Evolutionary conservation across 2,329 filamentous ascomycete genomes (phyloP), one percentile per base, ranked within the genome.

Genomic region (Cladosporium oxysporum): DNA sequence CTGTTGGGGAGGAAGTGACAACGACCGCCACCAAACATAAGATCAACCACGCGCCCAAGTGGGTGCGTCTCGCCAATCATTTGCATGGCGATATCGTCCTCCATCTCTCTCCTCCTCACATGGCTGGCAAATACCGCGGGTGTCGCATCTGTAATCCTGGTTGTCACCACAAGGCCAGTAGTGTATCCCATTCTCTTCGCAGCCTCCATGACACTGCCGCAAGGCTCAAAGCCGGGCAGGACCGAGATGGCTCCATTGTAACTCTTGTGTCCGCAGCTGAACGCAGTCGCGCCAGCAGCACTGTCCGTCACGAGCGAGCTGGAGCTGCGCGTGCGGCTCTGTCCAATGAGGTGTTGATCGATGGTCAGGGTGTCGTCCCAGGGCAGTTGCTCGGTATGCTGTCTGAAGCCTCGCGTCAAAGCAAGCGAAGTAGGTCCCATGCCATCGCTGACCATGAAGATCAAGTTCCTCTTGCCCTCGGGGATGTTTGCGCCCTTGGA

Each of bases 361-460:
- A 99, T 85, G 1, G 88, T 85, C 60, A 99, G 84, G 21, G 89
- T 88, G 73, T 97, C 88, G 72, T 89, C 86, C 70, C 86, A 86
- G 0, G 91, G 89, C n/a, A 96, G 83, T 5, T 85, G 87, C 47
- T 91, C 85, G 64, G 89, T 84, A 71, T 90, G 86, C 78, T 99
- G 95, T 71, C 91, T 88, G 81, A 90, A 99, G 75, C 89, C 91
- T 65, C 95, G 86, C 7, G 95, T 97, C 76, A 99, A 79, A 29
- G 90, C 91, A 63, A 99, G 84, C 72, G 92, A 94, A 10, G 95
- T 92, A 8, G 95, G 95, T 0, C 95, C 95, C 95, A 99, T 99
- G 74, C 95, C 95, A 78, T 99, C 95, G 0, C 92, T 97, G 44
- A 99, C 94, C 95, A 99, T 99, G 83, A 99, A 98, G 73, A 99